Percentiles rank a stretch among this genome's conserved stretches.
Evolutionary conservation across 179 eudicot genomes (phyloP).

Genomic region (Beta lomatogona): DNA sequence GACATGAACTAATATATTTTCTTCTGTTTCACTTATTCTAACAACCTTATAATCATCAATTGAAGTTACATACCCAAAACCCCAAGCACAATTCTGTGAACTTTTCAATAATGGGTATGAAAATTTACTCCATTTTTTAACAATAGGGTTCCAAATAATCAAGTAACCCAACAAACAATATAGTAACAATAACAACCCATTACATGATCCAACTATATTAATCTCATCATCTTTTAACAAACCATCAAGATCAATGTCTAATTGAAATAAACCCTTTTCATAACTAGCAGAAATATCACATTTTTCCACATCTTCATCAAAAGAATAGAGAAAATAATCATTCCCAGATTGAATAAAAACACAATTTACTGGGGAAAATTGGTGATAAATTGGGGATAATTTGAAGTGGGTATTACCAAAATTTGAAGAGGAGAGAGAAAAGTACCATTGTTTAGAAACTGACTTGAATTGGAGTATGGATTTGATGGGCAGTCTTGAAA

Average conservation of each 20-base stretch:
- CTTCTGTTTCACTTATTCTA: constrained; percentile 14
- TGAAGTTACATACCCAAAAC: constrained; percentile 29
- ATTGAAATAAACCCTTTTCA: constrained; percentile 24
- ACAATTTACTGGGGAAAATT: constrained; percentile 2
- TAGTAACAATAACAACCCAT: constrained; percentile 33
- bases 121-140: constrained; percentile 20
- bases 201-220: constrained; percentile 34
- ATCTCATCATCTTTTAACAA: constrained; percentile 17
- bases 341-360: constrained; percentile 22
- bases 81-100: constrained; percentile 14
- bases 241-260: constrained; percentile 22
- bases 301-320: constrained; percentile 3
- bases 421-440: constrained; percentile 30
- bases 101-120: neutral
- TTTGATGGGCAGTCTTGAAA: constrained; percentile 32
- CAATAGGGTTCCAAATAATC: constrained; percentile 35
- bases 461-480: constrained; percentile 23
- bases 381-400: neutral
- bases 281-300: neutral
- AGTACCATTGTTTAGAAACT: constrained; percentile 35
- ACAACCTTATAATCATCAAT: constrained; percentile 31
- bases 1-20: constrained; percentile 16
- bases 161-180: constrained; percentile 25
- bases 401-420: constrained; percentile 28
- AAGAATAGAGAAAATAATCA: constrained; percentile 22